Evolutionary conservation across 768 basidiomycete species (phyloP), one percentile per base, ranked within the genome.

Genomic region (Trametes meyenii): DNA sequence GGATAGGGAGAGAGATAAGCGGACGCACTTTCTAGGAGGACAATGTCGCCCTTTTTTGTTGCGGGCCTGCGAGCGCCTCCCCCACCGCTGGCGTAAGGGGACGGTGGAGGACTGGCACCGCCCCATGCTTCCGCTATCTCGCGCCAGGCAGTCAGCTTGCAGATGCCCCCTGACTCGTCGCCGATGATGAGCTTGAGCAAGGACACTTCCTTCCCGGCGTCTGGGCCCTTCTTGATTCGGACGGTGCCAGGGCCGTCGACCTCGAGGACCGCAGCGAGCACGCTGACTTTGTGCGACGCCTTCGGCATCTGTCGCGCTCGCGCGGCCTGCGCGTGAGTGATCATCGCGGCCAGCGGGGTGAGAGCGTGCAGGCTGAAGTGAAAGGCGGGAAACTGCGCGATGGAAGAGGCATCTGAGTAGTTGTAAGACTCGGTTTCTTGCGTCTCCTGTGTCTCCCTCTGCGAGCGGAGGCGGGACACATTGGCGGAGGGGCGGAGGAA

Each of bases 101-200:
- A 33, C 29, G 8, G 3, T 33, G 8, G 29, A 33, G 72, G 72
- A 7, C 77, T 72, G 11, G 77, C 76, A 1, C 78, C 80, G 29
- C 87, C 88, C 91, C 90, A 92, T 0, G 73, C 72, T 45, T 92
- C 87, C 12, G 92, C 92, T 4, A 82, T 75, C 48, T 92, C 87
- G 56, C 90, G 77, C 92, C 92, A 94, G 13, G 87, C 90, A 4
- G 88, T 88, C 17, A 93, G 71, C 73, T 87, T 90, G 67, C 84
- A 84, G 7, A 92, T 80, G 1, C 74, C 79, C 1, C 87, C 87
- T 29, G 82, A 82, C 55, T 91, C 89, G 66, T 92, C 89, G 11
- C 88, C 88, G 24, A 93, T 72, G 49, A 93, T 83, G 68, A 92
- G 76, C 68, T 85, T 89, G 29, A 93, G 72, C 44, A 93, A 70